phyloP scores from a whole-genome alignment of 2,329 filamentous ascomycete species.

The Microcera coccophila region DNA sequence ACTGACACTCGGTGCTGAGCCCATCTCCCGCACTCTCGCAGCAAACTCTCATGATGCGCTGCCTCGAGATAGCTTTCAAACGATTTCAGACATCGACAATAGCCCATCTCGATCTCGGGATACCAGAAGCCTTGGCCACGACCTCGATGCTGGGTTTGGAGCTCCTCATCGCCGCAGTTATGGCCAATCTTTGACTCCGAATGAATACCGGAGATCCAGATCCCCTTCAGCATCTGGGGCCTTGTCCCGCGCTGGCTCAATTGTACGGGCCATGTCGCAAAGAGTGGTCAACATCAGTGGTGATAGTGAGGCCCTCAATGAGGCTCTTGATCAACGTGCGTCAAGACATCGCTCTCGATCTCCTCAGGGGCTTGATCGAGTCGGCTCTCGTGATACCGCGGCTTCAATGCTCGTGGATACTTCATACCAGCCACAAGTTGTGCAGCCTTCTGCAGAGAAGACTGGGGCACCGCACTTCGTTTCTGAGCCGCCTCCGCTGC shows the following conservation, averaged over 20 bases:
- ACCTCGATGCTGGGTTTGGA: conserved; percentile 56
- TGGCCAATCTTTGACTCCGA: conserved; percentile 53
- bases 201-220: conserved; percentile 53
- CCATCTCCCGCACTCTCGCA: conserved; percentile 49
- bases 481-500: conserved; percentile 14
- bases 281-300: conserved; percentile 97
- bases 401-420: conserved; percentile 43
- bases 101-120: conserved; percentile 48
- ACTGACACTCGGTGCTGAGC: conserved; percentile 52
- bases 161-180: conserved; percentile 52
- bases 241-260: conserved; percentile 66
- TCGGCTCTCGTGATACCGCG: conserved; percentile 23
- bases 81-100: conserved; percentile 53
- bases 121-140: conserved; percentile 51
- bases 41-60: conserved; percentile 39
- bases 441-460: conserved; percentile 46
- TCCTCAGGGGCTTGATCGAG: conserved; percentile 42
- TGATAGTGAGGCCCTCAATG: conserved; percentile 71
- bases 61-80: conserved; percentile 55
- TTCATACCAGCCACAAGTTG: conserved; percentile 49
- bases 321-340: conserved; percentile 68
- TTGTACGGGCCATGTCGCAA: conserved; percentile 85
- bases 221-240: conserved; percentile 62
- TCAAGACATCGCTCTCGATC: conserved; percentile 58
- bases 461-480: conserved; percentile 21